Base-by-base conservation (phyloP, 2,329 filamentous ascomycete genomes). In the Claviceps africana region DNA sequence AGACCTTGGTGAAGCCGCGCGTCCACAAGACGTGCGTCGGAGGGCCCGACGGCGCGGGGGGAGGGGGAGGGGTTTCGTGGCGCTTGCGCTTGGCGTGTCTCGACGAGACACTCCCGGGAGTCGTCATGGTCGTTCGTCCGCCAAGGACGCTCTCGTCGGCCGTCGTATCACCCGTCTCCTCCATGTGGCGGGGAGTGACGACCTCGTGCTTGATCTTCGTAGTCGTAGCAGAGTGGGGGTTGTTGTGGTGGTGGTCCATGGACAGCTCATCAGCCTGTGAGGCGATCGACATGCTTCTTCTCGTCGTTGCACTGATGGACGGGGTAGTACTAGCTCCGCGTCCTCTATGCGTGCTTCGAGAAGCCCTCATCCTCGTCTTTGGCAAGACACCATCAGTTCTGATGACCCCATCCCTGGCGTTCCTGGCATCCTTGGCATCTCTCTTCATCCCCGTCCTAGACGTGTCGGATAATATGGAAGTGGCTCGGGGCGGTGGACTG, bases 1-100 rank as follows among this genome's bases (percentile, higher is more conserved):
- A 84, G 15, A 88, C 86, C 58, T 84, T 82, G 37, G 83, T 79
- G 61, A 91, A 84, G 47, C 84, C 83, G 47, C 86, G 81, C 15
- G 86, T 88, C 73, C 85, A 86, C 42, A 86, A 72, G 5, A 90
- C 85, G 53, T 87, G 78, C 9, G 79, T 79, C 22, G 81, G 78
- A 30, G 83, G 81, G 56, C 70, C 59, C 69, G 76, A 54, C 69
- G 72, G 49, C 64, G 75, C 56, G 62, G 64, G 59, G 5, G 74
- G 71, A 4, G 73, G 72, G 6, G 45, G 35, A 4, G 73, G 72
- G 5, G 45, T 35, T 19, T 76, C 75, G 52, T 76, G 75, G 47
- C 79, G 72, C 64, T 82, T 83, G 21, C 79, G 73, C 61, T 83
- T 83, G 11, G 67, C 66, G 15, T 66, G 61, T 45, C 67, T 64